Evolutionary conservation across 2,329 filamentous ascomycete species (phyloP).

Genomic region (Claviceps pazoutovae): DNA sequence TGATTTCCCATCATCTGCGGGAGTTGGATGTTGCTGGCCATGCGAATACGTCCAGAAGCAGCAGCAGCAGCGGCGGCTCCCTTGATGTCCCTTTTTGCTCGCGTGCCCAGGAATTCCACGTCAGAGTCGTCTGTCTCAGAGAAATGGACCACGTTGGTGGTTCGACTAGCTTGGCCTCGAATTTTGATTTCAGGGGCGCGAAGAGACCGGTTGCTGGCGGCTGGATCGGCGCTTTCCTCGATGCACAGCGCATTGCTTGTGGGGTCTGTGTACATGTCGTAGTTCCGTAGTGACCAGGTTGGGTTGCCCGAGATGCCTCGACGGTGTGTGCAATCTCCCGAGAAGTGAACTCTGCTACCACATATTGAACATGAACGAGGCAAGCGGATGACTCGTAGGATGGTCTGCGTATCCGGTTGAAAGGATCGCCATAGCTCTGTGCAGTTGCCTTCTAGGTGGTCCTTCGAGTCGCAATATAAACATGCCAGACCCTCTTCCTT

Average conservation of each 20-base stretch:
- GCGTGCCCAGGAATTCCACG: conserved; percentile 26
- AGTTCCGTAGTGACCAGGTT: conserved; percentile 39
- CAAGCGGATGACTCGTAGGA: conserved; percentile 35
- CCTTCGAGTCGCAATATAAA: conserved; percentile 39
- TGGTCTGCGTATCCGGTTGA: conserved; percentile 22
- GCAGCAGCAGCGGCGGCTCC: conserved; percentile 4
- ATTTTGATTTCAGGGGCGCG: conserved; percentile 19
- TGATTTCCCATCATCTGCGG: conserved; percentile 12
- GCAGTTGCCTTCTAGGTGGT: conserved; percentile 48
- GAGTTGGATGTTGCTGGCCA: conserved; percentile 28
- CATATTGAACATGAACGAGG: conserved; percentile 42
- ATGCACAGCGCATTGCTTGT: conserved; percentile 26
- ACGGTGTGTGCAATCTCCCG: conserved; percentile 35
- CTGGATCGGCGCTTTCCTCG: conserved; percentile 15
- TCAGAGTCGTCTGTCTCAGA: conserved; percentile 35
- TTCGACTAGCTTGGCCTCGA: conserved; percentile 20
- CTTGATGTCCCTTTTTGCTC: conserved; percentile 16
- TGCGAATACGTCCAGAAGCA: conserved; percentile 22
- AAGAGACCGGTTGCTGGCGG: conserved; percentile 10
- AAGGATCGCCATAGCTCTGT: conserved; percentile 47
- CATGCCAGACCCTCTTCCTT: conserved; percentile 44
- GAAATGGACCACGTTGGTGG: conserved; percentile 25
- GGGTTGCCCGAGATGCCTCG: conserved; percentile 17
- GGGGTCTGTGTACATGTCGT: conserved; percentile 34
- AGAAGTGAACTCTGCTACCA: conserved; percentile 40